Evolutionary conservation across 2,329 filamentous ascomycete species (phyloP).

Genomic region (Alternaria sp.): DNA sequence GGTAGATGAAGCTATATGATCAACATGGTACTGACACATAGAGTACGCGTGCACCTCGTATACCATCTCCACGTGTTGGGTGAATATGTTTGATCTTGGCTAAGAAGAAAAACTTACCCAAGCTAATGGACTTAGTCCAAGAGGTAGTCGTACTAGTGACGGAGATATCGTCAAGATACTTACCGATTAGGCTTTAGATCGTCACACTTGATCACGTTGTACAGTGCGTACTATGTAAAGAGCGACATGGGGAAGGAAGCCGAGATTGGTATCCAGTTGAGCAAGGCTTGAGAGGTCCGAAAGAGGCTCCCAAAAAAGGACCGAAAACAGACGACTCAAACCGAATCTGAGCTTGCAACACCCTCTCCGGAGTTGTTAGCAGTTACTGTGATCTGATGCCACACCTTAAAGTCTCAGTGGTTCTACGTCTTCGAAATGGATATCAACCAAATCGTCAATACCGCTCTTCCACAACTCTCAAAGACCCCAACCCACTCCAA

Average conservation of each 20-base stretch:
- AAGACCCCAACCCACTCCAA: background rate
- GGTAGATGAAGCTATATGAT: background rate
- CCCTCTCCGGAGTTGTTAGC: background rate
- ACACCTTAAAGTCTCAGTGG: background rate
- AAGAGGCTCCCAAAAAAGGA: background rate
- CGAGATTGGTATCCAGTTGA: conserved; percentile 7
- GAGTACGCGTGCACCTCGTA: background rate
- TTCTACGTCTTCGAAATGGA: background rate
- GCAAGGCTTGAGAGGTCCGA: conserved; percentile 1
- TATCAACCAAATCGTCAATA: background rate
- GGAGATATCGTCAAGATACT: background rate
- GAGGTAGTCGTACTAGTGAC: background rate
- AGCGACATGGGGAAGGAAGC: conserved; percentile 7
- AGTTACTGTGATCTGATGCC: background rate
- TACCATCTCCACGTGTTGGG: background rate
- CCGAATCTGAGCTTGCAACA: background rate
- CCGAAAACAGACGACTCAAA: background rate
- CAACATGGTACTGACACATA: background rate
- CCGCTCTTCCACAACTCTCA: background rate
- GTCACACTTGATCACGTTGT: background rate
- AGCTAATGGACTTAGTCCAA: background rate
- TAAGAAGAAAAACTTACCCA: background rate
- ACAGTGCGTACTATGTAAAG: background rate
- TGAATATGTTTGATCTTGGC: background rate
- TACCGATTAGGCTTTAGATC: conserved; percentile 4